Conservation (phyloP, 148 eudicot genomes). For the Polygonum maritimum region DNA sequence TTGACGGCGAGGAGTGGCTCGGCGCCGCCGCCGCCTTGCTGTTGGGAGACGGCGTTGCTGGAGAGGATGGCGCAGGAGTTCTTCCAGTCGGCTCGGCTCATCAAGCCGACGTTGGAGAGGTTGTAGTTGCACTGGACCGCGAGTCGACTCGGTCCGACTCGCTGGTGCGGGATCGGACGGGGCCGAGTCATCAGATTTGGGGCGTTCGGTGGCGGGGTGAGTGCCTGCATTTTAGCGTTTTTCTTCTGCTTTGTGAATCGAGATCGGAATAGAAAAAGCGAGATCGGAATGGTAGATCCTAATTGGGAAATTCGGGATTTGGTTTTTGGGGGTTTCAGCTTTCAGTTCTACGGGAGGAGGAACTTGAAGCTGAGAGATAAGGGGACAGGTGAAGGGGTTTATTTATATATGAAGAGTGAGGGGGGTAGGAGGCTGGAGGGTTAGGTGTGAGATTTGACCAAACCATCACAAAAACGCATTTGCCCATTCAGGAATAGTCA, state of each 20-base stretch:
- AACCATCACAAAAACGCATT: slow-evolving; percentile 6
- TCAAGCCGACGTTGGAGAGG: slow-evolving; percentile 19
- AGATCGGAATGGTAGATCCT: neutral
- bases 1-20: slow-evolving; percentile 37
- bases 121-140: slow-evolving; percentile 23
- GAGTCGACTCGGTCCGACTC: slow-evolving; percentile 26
- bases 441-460: slow-evolving; percentile 13
- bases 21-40: slow-evolving; percentile 20
- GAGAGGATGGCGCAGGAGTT: slow-evolving; percentile 79
- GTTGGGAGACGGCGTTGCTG: slow-evolving; percentile 44
- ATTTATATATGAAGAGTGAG: slow-evolving; percentile 1
- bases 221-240: slow-evolving; percentile 38
- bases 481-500: neutral
- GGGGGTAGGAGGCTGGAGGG: neutral
- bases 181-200: slow-evolving; percentile 17
- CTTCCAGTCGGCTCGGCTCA: slow-evolving; percentile 67
- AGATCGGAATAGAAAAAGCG: neutral
- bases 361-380: slow-evolving; percentile 8
- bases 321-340: neutral
- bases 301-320: neutral
- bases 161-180: slow-evolving; percentile 13
- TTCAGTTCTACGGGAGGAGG: neutral
- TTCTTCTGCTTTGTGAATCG: neutral
- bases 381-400: neutral
- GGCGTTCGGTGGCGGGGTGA: slow-evolving; percentile 34